Conservation (phyloP, 2,329 filamentous ascomycete genomes). For the Pseudogymnoascus destructans region DNA sequence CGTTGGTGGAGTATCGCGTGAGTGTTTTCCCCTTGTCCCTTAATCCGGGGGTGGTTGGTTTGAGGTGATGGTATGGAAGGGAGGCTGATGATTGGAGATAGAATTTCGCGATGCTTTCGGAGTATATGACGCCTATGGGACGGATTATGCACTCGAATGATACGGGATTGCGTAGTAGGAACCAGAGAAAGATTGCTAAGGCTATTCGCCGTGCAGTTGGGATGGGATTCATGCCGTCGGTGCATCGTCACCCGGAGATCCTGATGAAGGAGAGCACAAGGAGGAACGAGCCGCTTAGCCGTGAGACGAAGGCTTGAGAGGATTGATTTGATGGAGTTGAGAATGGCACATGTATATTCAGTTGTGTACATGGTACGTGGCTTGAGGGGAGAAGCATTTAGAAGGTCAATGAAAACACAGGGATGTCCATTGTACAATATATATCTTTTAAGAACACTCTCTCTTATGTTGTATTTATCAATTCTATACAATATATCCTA, state of each 20-base stretch:
- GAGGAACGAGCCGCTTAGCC: conserved; percentile 8
- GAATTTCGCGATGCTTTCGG: conserved; percentile 88
- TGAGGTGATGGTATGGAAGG: neutral
- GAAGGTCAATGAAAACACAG: neutral
- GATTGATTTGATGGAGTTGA: neutral
- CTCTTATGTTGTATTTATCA: neutral
- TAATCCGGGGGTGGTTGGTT: neutral
- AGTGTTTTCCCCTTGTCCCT: conserved; percentile 21
- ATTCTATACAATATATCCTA: neutral
- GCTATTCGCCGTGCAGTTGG: conserved; percentile 81
- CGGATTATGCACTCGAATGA: conserved; percentile 64
- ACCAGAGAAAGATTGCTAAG: conserved; percentile 88
- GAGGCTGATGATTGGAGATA: conserved; percentile 28
- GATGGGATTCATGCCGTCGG: conserved; percentile 80
- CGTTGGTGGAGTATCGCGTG: conserved; percentile 79
- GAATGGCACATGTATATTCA: neutral
- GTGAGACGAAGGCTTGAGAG: conserved; percentile 5
- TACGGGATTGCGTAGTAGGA: conserved; percentile 73
- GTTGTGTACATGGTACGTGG: conserved; percentile 5
- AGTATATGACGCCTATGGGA: conserved; percentile 75
- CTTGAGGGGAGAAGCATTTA: neutral
- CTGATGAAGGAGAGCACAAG: conserved; percentile 29
- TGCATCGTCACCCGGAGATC: conserved; percentile 79
- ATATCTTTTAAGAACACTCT: neutral
- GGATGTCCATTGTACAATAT: neutral